Evolutionary conservation across 768 basidiomycete species (phyloP).

Genomic region (Leucocoprinus birnbaumii): DNA sequence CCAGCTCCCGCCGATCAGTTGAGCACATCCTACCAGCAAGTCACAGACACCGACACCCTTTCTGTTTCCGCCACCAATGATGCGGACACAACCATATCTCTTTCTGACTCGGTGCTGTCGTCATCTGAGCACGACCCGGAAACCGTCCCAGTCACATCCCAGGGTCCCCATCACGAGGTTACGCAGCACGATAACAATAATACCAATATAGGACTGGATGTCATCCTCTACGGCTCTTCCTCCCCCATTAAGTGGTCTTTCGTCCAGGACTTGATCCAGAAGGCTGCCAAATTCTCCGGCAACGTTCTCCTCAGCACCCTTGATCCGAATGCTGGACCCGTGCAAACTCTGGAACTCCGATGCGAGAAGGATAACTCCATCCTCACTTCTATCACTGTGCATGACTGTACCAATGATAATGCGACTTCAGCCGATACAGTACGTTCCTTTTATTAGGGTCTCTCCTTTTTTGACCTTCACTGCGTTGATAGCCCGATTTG

Average conservation of each 20-base stretch:
- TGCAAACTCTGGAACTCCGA: constrained; percentile 28
- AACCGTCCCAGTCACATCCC: constrained; percentile 28
- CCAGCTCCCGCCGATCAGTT: constrained; percentile 65
- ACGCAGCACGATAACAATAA: constrained; percentile 17
- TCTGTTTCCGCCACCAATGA: constrained; percentile 23
- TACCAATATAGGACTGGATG: constrained; percentile 45
- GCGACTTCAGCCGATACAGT: constrained; percentile 21
- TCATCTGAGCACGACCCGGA: constrained; percentile 33
- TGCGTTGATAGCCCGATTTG: constrained; percentile 36
- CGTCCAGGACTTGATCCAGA: constrained; percentile 56
- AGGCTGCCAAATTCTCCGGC: constrained; percentile 41
- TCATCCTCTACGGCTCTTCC: constrained; percentile 66
- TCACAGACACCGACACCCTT: constrained; percentile 34
- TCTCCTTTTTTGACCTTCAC: constrained; percentile 25
- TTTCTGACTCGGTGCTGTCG: constrained; percentile 7
- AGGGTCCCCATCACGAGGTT: constrained; percentile 29
- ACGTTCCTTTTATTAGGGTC: constrained; percentile 28
- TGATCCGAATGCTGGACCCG: constrained; percentile 20
- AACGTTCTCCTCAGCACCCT: constrained; percentile 25
- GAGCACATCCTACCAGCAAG: constrained; percentile 56
- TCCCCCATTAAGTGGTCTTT: constrained; percentile 60
- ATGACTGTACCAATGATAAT: constrained; percentile 34
- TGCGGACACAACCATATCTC: constrained; percentile 7
- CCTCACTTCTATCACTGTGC: constrained; percentile 29
- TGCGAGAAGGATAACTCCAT: constrained; percentile 22